Percentiles rank a stretch among this genome's conserved stretches.
Conservation (phyloP, 2,329 filamentous ascomycete genomes). For the Trematosphaeria pertusa region DNA sequence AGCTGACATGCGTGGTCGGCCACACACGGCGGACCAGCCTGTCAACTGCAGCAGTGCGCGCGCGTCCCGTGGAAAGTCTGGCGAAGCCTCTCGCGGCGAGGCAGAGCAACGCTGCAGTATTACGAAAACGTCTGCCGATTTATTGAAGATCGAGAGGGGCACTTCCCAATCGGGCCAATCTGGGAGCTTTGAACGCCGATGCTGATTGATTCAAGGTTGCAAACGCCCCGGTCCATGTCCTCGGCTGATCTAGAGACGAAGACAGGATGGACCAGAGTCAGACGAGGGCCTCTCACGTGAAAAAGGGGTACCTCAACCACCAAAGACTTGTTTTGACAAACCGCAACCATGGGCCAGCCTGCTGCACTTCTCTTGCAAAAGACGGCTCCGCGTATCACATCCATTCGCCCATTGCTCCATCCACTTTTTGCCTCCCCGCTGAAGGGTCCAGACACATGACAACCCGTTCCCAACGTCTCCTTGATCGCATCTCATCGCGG, state of each 20-base stretch:
- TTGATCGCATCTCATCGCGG: conserved; percentile 11
- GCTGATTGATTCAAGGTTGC: conserved; percentile 28
- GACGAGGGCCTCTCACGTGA: conserved; percentile 32
- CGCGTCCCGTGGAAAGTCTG: no score
- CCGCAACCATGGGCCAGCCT: conserved; percentile 22
- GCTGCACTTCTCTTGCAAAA: conserved; percentile 14
- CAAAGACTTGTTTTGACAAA: conserved; percentile 3
- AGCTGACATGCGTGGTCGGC: conserved; percentile 4
- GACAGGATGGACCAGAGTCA: conserved; percentile 20
- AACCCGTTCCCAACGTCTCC: not conserved
- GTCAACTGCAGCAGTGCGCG: no score
- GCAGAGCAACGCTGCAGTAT: conserved; percentile 25
- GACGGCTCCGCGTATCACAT: conserved; percentile 29
- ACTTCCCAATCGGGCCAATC: conserved; percentile 27
- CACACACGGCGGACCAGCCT: not conserved
- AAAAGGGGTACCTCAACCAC: conserved; percentile 28
- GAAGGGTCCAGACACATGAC: not conserved
- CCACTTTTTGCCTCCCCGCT: not conserved
- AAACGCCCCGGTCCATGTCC: conserved; percentile 28
- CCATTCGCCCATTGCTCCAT: conserved; percentile 20
- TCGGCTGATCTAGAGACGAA: conserved; percentile 40
- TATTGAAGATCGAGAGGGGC: conserved; percentile 29
- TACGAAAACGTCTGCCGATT: conserved; percentile 23
- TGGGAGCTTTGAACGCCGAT: conserved; percentile 16
- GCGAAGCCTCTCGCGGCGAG: no score